phyloP scores from a whole-genome alignment of 2,329 filamentous ascomycete genomes.

The Ophiocordyceps australis region DNA sequence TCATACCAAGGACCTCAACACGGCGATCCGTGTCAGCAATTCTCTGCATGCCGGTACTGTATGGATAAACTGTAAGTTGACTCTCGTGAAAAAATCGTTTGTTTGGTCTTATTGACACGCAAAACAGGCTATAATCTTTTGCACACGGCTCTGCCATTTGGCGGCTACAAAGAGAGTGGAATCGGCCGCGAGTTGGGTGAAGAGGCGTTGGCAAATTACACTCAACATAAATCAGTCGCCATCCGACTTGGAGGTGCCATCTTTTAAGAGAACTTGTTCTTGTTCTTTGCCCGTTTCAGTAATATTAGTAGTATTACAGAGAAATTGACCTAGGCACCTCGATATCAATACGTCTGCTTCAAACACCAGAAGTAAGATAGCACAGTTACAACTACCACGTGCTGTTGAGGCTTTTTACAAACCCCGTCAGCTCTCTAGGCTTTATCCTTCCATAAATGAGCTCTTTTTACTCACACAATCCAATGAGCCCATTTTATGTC shows the following conservation, averaged over 20 bases:
- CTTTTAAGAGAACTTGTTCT: constrained; percentile 4
- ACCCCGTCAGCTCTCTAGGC: too few species aligned
- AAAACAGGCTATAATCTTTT: constrained; percentile 44
- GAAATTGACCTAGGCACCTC: too few species aligned
- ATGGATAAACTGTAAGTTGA: constrained; percentile 28
- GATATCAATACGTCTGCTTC: too few species aligned
- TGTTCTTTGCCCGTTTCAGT: too few species aligned
- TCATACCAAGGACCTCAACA: constrained; percentile 70
- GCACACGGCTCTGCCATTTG: constrained; percentile 46
- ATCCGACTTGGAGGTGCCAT: constrained; percentile 17
- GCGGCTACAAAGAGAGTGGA: constrained; percentile 63
- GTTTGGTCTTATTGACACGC: constrained; percentile 5
- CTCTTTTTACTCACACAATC: too few species aligned
- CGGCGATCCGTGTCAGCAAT: constrained; percentile 64
- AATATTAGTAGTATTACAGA: too few species aligned
- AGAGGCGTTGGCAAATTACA: constrained; percentile 48
- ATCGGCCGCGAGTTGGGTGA: constrained; percentile 62
- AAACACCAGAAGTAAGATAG: too few species aligned
- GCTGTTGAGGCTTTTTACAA: too few species aligned
- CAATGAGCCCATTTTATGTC: too few species aligned
- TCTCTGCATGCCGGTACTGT: constrained; percentile 51
- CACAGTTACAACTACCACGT: too few species aligned
- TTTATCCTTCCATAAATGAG: too few species aligned
- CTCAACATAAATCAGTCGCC: constrained; percentile 47
- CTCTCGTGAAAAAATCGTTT: not conserved